Evolutionary conservation across 2,329 filamentous ascomycete species (phyloP).

Genomic region (Seiridium cupressi): DNA sequence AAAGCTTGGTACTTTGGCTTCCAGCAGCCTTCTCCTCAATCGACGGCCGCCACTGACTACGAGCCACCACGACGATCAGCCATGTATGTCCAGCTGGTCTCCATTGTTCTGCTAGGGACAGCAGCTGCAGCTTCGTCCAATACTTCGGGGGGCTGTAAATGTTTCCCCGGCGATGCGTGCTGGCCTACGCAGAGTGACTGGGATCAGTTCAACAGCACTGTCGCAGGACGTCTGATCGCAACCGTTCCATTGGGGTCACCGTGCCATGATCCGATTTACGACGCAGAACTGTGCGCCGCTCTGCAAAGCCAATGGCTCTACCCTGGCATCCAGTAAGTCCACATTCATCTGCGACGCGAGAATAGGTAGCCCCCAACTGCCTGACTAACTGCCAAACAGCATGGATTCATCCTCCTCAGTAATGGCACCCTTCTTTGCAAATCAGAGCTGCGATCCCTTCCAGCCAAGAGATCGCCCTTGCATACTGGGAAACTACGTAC

Average conservation of each 20-base stretch:
- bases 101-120: no score
- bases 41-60: no score
- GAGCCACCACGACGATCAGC: no score
- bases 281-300: conserved; percentile 35
- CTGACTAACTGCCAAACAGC: background rate
- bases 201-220: conserved; percentile 39
- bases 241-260: conserved; percentile 43
- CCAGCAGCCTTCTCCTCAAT: no score
- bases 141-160: conserved; percentile 10
- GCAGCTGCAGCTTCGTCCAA: background rate
- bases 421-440: conserved; percentile 11
- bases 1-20: no score
- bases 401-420: conserved; percentile 12
- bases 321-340: conserved; percentile 21
- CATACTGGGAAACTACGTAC: conserved; percentile 10
- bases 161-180: conserved; percentile 15
- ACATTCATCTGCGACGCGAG: background rate
- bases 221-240: conserved; percentile 42
- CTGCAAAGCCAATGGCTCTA: conserved; percentile 26
- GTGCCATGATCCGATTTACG: conserved; percentile 40
- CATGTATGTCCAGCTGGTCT: no score
- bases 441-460: conserved; percentile 12
- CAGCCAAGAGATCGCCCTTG: conserved; percentile 5
- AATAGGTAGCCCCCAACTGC: no score
- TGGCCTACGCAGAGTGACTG: conserved; percentile 18